phyloP scores from a whole-genome alignment of 257 asterid species.

The Fraxinus excelsior region DNA sequence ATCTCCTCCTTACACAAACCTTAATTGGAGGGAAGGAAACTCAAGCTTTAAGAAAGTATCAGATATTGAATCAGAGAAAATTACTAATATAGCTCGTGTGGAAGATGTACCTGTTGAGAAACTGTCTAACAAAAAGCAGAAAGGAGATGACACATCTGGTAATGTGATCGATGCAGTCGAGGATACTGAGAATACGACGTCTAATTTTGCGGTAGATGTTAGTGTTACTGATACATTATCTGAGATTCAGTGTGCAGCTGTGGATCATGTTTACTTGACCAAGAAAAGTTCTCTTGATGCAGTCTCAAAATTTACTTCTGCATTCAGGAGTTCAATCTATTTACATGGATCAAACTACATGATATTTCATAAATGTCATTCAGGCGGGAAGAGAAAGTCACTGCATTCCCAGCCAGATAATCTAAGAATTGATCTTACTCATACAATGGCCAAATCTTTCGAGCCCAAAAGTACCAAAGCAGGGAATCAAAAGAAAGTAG shows the following conservation, averaged over 20 bases:
- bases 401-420: constrained; percentile 21
- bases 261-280: constrained; percentile 39
- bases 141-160: constrained; percentile 8
- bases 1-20: constrained; percentile 66
- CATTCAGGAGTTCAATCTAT: constrained; percentile 52
- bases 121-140: background rate
- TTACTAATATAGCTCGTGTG: constrained; percentile 27
- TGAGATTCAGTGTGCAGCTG: constrained; percentile 47
- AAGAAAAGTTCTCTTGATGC: constrained; percentile 39
- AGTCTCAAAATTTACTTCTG: constrained; percentile 45
- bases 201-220: constrained; percentile 33
- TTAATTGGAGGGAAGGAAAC: constrained; percentile 22
- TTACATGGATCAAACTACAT: constrained; percentile 38
- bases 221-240: constrained; percentile 40
- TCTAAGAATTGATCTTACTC: background rate
- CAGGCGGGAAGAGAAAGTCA: constrained; percentile 40
- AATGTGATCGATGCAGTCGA: background rate
- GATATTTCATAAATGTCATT: constrained; percentile 21
- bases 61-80: constrained; percentile 32
- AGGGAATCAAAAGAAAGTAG: constrained; percentile 8
- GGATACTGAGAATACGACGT: constrained; percentile 19
- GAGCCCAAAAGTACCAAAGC: constrained; percentile 21
- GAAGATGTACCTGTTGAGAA: constrained; percentile 31
- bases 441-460: constrained; percentile 15
- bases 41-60: constrained; percentile 33